A percentile compares a stretch with the other conserved stretches of the same genome.
Evolutionary conservation across 805 yeast genomes (phyloP).

Genomic region (Candida arabinofermentans): DNA sequence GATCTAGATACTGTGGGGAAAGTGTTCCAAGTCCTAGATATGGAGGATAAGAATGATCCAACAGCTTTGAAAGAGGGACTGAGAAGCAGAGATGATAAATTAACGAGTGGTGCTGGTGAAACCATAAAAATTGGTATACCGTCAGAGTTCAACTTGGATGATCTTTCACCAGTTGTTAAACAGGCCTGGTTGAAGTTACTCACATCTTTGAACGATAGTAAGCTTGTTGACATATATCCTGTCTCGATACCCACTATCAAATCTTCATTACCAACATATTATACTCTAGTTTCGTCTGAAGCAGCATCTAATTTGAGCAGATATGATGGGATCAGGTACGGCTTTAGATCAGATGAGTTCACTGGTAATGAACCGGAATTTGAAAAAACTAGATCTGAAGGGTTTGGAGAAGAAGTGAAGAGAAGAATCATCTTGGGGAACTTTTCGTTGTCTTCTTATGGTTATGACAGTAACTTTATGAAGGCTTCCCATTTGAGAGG

Average conservation of each 20-base stretch:
- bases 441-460: constrained; percentile 75
- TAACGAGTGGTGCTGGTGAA: constrained; percentile 5
- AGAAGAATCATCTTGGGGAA: constrained; percentile 83
- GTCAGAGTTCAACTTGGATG: constrained; percentile 55
- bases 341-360: constrained; percentile 41
- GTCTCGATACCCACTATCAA: constrained; percentile 71
- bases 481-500: constrained; percentile 70
- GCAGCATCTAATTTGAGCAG: constrained; percentile 90
- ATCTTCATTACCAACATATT: constrained; percentile 72
- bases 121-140: constrained; percentile 66
- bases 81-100: constrained; percentile 26
- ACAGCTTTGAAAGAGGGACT: constrained; percentile 47
- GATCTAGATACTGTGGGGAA: constrained; percentile 38
- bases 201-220: constrained; percentile 37
- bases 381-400: constrained; percentile 55
- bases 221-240: constrained; percentile 51
- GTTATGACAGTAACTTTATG: constrained; percentile 66
- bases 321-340: constrained; percentile 88
- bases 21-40: constrained; percentile 56
- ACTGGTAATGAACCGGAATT: constrained; percentile 34
- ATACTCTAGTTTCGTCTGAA: constrained; percentile 86
- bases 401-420: constrained; percentile 81
- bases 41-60: constrained; percentile 72
- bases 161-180: constrained; percentile 45
- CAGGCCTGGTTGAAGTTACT: constrained; percentile 45